Evolutionary conservation across 1,284 basidiomycete genomes (phyloP).

Genomic region (Microstroma glucosiphilum): DNA sequence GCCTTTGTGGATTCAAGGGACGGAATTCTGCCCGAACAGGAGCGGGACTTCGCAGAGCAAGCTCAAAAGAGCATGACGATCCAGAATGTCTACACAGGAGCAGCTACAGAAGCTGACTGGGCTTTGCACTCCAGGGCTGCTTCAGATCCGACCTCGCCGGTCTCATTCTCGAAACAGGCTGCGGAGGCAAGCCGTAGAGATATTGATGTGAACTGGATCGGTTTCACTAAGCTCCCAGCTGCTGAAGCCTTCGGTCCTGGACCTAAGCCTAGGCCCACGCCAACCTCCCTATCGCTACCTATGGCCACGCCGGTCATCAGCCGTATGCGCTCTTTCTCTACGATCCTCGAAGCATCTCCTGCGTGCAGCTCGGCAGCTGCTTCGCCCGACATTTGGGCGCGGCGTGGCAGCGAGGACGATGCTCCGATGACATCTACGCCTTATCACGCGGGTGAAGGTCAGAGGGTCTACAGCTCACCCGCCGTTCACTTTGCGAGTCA

Average conservation of each 20-base stretch:
- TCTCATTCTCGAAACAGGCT: no score
- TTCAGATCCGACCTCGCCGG: no score
- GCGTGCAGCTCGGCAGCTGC: neutral
- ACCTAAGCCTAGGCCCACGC: no score
- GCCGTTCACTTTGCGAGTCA: neutral
- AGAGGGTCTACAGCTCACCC: neutral
- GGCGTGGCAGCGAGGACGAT: neutral
- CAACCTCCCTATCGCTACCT: neutral
- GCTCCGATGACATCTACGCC: conserved; percentile 5
- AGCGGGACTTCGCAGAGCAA: no score
- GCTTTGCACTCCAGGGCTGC: no score
- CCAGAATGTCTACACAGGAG: no score
- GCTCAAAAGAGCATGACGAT: no score
- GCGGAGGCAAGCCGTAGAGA: neutral
- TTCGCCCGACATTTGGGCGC: neutral
- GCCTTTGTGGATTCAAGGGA: conserved; percentile 35
- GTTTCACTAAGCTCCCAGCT: conserved; percentile 6
- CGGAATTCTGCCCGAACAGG: neutral
- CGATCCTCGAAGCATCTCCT: neutral
- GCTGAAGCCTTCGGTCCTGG: neutral
- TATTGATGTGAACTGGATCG: conserved; percentile 20
- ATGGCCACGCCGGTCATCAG: conserved; percentile 1
- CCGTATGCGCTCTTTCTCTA: conserved; percentile 6
- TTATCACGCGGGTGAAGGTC: neutral
- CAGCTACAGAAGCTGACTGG: no score